Conservation (phyloP, 169 alveolate species). For the Eimeria brunetti region DNA sequence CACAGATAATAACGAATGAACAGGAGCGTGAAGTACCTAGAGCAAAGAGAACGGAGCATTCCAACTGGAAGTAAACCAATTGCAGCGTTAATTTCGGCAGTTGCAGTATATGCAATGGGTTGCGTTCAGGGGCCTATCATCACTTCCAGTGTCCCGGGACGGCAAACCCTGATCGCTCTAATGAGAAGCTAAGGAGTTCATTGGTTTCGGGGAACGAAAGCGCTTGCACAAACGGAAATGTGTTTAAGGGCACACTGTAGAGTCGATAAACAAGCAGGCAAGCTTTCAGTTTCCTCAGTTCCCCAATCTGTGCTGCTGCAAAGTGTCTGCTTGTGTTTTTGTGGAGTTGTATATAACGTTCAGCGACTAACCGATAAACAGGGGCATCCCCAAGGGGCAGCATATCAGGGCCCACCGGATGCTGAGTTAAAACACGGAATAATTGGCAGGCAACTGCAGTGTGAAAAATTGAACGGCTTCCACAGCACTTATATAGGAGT, state of each 20-base stretch:
- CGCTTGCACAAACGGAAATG: neutral
- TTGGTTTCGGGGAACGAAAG: neutral
- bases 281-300: neutral
- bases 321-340: neutral
- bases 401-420: constrained; percentile 69
- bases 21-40: neutral
- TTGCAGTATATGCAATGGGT: neutral
- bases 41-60: neutral
- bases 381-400: constrained; percentile 71
- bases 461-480: neutral
- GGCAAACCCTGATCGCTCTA: neutral
- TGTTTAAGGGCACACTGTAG: neutral
- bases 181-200: neutral
- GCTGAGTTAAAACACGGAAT: constrained; percentile 47
- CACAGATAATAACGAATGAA: neutral
- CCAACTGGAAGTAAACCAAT: neutral
- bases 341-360: neutral
- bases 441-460: constrained; percentile 8
- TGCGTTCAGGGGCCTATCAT: neutral
- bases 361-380: constrained; percentile 55
- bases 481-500: neutral
- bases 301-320: neutral
- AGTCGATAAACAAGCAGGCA: neutral
- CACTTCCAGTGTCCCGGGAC: neutral
- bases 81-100: neutral